Percentiles rank a stretch among this genome's conserved stretches.
phyloP scores from a whole-genome alignment of 2,329 filamentous ascomycete genomes.

The Claviceps africana region DNA sequence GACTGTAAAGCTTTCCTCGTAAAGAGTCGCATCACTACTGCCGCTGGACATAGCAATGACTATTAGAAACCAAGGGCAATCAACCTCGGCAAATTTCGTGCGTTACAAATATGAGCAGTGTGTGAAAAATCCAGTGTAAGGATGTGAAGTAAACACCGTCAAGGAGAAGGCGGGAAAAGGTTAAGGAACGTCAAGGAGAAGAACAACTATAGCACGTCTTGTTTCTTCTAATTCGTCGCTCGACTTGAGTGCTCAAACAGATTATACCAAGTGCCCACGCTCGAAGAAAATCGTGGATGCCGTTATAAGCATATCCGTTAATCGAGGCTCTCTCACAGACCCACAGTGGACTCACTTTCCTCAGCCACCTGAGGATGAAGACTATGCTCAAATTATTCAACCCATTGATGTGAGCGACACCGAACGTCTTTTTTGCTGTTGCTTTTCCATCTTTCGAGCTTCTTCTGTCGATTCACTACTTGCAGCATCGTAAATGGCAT shows the following conservation, averaged over 20 bases:
- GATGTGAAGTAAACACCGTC: background rate
- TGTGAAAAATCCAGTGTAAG: background rate
- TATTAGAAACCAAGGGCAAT: background rate
- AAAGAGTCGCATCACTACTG: conserved; percentile 79
- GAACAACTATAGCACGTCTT: background rate
- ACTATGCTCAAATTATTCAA: no score
- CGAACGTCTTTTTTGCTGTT: background rate
- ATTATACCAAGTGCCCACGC: background rate
- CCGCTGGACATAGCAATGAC: conserved; percentile 13
- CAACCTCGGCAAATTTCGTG: background rate
- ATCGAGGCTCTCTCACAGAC: conserved; percentile 11
- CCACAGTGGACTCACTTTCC: background rate
- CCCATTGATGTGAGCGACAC: background rate
- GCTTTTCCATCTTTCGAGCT: background rate
- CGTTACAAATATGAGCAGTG: background rate
- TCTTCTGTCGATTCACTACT: background rate
- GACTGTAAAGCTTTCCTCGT: conserved; percentile 82
- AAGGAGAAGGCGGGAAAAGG: background rate
- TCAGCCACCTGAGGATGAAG: background rate
- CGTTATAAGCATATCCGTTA: conserved; percentile 9
- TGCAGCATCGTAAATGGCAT: background rate
- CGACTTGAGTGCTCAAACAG: background rate
- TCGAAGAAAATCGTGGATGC: background rate
- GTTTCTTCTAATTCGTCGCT: background rate
- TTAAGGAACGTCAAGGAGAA: background rate